Evolutionary conservation across 176 grass and related monocot genomes (phyloP), one percentile per base, ranked within the genome.

Genomic region (Carex pumila): DNA sequence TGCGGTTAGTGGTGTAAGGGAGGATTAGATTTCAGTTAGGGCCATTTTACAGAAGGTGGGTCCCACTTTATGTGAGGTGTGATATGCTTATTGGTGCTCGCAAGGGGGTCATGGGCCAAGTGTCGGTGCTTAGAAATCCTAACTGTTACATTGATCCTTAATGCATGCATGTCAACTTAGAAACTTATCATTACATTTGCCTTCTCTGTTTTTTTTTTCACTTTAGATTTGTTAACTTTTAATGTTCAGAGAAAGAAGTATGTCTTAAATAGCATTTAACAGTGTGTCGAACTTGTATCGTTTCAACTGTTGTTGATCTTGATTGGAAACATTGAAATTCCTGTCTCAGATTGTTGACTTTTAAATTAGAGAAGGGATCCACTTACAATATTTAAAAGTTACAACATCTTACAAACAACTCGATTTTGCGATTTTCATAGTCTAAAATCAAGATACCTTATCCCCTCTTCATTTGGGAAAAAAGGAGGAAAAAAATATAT

Each of bases 1-100:
- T 98, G 39, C 36, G 89, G 14, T 88, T 98, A 50, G 90, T 94
- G 79, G 79, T 98, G 71, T 89, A 92, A 49, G 92, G 92, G 55
- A 90, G 92, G 85, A 86, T 89, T 37, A 71, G 84, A 39, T 98
- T 91, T 88, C 77, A 93, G 49, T 79, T 88, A 4, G 89, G 85
- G 0, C 92, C 92, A 8, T 98, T 93, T 85, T 81, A 81, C 32
- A 36, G 86, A 14, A 52, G 84, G 22, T 94, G 90, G 95, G 84
- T 65, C 81, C 72, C 79, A 58, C 58, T 98, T 60, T 92, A 92
- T 88, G 90, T 89, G 73, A 89, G 90, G 77, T 98, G 92, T 56
- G 90, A 98, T 81, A 3, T 98, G 86, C 84, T 98, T 52, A 62
- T 93, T 81, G 89, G 79, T 76, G 62, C 92, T 30, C 84, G 63